phyloP scores from a whole-genome alignment of 805 yeast genomes.

The Lipomyces yamadae region DNA sequence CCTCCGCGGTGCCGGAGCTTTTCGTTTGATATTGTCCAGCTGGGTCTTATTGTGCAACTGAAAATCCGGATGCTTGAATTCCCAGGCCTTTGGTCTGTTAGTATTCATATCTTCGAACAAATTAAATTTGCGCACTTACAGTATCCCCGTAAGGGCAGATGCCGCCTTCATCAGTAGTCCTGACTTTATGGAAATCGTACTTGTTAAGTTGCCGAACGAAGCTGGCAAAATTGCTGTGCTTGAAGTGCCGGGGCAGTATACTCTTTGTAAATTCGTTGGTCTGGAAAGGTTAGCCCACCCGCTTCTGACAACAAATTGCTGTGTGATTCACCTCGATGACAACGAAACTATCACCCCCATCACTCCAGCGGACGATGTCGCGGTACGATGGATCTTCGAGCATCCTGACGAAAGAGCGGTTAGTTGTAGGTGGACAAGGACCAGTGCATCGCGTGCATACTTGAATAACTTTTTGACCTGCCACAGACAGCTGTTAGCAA shows the following conservation, averaged over 20 bases:
- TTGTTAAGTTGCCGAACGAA: slow-evolving; percentile 95
- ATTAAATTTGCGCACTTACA: slow-evolving; percentile 21
- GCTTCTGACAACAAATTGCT: not conserved
- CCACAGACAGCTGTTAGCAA: not conserved
- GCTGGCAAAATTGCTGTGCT: slow-evolving; percentile 91
- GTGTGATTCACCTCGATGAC: slow-evolving; percentile 63
- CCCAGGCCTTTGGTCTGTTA: slow-evolving; percentile 67
- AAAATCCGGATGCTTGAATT: slow-evolving; percentile 90
- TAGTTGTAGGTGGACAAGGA: slow-evolving; percentile 1
- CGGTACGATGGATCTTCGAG: slow-evolving; percentile 78
- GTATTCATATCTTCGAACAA: too few species aligned
- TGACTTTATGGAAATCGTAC: slow-evolving; percentile 96
- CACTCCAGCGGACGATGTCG: slow-evolving; percentile 83
- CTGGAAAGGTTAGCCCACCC: slow-evolving; percentile 19
- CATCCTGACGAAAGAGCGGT: slow-evolving; percentile 61
- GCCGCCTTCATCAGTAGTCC: slow-evolving; percentile 67
- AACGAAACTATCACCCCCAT: slow-evolving; percentile 81
- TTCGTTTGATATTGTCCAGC: slow-evolving; percentile 74
- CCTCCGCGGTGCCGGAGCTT: slow-evolving; percentile 40
- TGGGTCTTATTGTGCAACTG: slow-evolving; percentile 74
- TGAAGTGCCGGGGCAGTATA: slow-evolving; percentile 89
- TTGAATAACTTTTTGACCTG: slow-evolving; percentile 37
- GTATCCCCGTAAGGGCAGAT: slow-evolving; percentile 64
- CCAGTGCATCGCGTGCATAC: slow-evolving; percentile 12
- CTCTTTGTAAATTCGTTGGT: slow-evolving; percentile 88